Evolutionary conservation across 2,329 filamentous ascomycete species (phyloP).

Genomic region (Paecilomyces dactylethromorphus): DNA sequence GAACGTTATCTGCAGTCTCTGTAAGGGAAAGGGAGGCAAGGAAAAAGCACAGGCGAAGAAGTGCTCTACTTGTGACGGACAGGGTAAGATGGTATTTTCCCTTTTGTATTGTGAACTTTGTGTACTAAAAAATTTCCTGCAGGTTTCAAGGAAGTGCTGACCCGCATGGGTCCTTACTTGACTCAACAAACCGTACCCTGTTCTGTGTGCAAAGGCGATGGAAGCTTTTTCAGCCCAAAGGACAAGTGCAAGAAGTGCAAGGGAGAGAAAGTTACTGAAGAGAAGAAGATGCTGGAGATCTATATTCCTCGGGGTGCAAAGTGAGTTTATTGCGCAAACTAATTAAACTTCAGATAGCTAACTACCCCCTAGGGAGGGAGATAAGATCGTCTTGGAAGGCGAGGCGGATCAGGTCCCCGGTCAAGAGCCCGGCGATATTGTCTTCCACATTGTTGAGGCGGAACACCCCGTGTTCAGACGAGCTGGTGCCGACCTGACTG

Average conservation of each 20-base stretch:
- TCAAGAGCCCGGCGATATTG: slow-evolving; percentile 83
- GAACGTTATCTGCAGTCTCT: slow-evolving; percentile 79
- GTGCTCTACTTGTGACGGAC: slow-evolving; percentile 79
- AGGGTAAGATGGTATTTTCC: slow-evolving; percentile 42
- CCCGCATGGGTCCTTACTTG: slow-evolving; percentile 78
- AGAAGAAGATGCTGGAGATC: slow-evolving; percentile 91
- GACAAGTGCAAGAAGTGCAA: slow-evolving; percentile 99
- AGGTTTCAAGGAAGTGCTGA: slow-evolving; percentile 68
- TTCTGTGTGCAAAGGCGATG: slow-evolving; percentile 76
- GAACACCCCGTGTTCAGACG: slow-evolving; percentile 76
- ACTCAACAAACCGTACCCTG: slow-evolving; percentile 75
- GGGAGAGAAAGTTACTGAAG: slow-evolving; percentile 75
- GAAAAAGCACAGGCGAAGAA: slow-evolving; percentile 79
- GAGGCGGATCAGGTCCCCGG: slow-evolving; percentile 91
- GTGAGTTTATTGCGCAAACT: slow-evolving; percentile 28
- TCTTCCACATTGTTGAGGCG: slow-evolving; percentile 80
- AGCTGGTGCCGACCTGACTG: slow-evolving; percentile 75
- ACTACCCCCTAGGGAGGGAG: slow-evolving; percentile 57
- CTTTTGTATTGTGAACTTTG: background rate
- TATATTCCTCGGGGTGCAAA: slow-evolving; percentile 85
- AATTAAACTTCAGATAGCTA: slow-evolving; percentile 1
- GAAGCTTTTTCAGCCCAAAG: slow-evolving; percentile 86
- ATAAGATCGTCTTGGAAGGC: slow-evolving; percentile 82
- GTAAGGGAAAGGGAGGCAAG: slow-evolving; percentile 85
- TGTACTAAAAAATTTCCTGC: slow-evolving; percentile 4